phyloP scores from a whole-genome alignment of 352 stramenopile species.

The Albugo candida region DNA sequence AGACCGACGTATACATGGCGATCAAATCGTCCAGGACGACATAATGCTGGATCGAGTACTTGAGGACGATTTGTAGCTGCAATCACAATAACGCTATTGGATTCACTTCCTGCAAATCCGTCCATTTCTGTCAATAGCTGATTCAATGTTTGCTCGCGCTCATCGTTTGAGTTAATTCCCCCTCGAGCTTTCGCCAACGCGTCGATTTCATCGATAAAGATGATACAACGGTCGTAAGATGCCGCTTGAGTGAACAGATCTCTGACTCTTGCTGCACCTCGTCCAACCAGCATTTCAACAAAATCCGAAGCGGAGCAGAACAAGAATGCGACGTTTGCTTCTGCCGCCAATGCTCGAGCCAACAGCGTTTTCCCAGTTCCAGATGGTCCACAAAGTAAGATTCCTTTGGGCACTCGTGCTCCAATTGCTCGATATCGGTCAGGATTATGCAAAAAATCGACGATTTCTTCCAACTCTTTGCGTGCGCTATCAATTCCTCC shows the following conservation, averaged over 20 bases:
- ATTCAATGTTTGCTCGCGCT: constrained; percentile 92
- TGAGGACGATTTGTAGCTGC: constrained; percentile 92
- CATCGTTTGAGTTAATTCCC: constrained; percentile 83
- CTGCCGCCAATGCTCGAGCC: constrained; percentile 79
- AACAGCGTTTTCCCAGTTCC: constrained; percentile 91
- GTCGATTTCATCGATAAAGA: constrained; percentile 97
- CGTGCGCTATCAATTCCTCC: constrained; percentile 88
- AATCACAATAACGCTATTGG: constrained; percentile 87
- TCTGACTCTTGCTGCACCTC: constrained; percentile 84
- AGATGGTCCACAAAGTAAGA: constrained; percentile 86
- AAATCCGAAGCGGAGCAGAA: constrained; percentile 94
- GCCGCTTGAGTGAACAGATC: constrained; percentile 87
- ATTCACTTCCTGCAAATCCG: constrained; percentile 81
- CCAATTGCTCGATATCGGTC: constrained; percentile 84
- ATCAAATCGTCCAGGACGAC: constrained; percentile 91
- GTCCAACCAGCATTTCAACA: constrained; percentile 92
- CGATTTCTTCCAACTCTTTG: constrained; percentile 85
- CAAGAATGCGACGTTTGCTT: constrained; percentile 89
- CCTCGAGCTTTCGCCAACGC: constrained; percentile 77
- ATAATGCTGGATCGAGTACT: constrained; percentile 90
- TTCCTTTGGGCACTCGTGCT: constrained; percentile 82
- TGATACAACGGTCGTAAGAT: constrained; percentile 90
- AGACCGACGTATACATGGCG: constrained; percentile 91
- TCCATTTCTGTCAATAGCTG: constrained; percentile 82
- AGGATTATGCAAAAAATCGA: constrained; percentile 88